A percentile compares a stretch with the other conserved stretches of the same genome.
phyloP scores from a whole-genome alignment of 2,329 filamentous ascomycete genomes.

The Samsoniella hepiali region DNA sequence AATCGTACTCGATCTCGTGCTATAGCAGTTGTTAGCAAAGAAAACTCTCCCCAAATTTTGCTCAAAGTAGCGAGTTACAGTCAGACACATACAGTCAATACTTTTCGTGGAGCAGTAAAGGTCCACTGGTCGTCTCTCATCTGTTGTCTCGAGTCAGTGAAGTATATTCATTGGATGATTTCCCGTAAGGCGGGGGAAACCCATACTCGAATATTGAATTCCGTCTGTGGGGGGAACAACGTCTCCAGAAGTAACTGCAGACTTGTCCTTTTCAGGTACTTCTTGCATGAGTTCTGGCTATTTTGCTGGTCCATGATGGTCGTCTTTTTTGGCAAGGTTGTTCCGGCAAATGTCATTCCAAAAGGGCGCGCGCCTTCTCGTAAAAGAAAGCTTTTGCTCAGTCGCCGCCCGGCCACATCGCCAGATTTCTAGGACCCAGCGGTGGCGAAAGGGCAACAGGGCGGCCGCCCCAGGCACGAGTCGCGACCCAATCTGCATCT shows the following conservation, averaged over 20 bases:
- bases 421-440: background rate
- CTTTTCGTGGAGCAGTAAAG: conserved; percentile 26
- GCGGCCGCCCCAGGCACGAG: background rate
- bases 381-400: background rate
- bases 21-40: background rate
- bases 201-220: conserved; percentile 30
- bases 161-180: background rate
- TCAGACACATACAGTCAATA: background rate
- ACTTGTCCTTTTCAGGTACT: conserved; percentile 28
- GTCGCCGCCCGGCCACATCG: background rate
- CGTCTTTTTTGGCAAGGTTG: too few relatives aligned
- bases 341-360: background rate
- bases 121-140: conserved; percentile 31
- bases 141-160: conserved; percentile 23
- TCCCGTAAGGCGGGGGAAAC: background rate
- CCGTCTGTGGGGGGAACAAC: conserved; percentile 26
- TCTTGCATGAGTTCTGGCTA: conserved; percentile 26
- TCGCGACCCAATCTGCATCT: background rate
- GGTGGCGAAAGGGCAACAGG: background rate
- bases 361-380: background rate
- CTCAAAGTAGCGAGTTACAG: background rate
- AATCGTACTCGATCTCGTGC: conserved; percentile 5
- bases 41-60: background rate
- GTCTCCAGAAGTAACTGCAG: conserved; percentile 27
- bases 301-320: conserved; percentile 14